phyloP scores from a whole-genome alignment of 164 flowering plant genomes.

The Vitis cinerea region DNA sequence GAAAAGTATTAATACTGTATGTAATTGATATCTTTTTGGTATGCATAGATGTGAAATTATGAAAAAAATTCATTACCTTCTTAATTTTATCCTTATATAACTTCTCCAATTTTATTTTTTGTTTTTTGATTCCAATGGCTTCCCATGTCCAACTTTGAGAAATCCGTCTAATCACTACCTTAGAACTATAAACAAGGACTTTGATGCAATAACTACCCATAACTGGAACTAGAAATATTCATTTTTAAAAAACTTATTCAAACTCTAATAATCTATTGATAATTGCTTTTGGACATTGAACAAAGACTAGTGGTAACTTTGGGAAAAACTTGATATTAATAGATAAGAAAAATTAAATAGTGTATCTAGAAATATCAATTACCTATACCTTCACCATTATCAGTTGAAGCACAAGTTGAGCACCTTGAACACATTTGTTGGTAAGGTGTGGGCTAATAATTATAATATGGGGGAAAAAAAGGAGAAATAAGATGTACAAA shows the following conservation, averaged over 20 bases:
- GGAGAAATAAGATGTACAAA: not conserved
- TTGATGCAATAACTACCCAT: constrained; percentile 26
- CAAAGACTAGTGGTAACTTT: constrained; percentile 21
- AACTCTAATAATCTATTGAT: not conserved
- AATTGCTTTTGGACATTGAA: constrained; percentile 22
- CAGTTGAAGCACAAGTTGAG: constrained; percentile 66
- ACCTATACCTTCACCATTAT: constrained; percentile 36
- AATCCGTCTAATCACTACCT: constrained; percentile 52
- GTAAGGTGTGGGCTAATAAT: constrained; percentile 65
- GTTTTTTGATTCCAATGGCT: constrained; percentile 45
- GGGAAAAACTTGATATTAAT: not conserved
- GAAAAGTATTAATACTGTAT: not conserved
- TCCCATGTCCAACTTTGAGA: constrained; percentile 41
- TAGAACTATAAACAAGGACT: constrained; percentile 46
- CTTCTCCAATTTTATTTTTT: constrained; percentile 7
- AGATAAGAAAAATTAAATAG: not conserved
- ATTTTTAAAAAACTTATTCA: too few species aligned
- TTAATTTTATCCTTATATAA: not conserved
- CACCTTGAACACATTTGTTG: constrained; percentile 72
- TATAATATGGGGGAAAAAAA: not conserved
- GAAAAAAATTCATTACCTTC: too few species aligned
- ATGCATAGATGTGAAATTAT: not conserved
- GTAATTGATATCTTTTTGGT: too few species aligned
- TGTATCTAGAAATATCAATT: not conserved
- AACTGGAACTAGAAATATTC: too few species aligned